These are phyloP conservation scores for Escallonia rubra DNA, from an alignment of 129 eudicot species.

Conservation along the genomic window DNA sequence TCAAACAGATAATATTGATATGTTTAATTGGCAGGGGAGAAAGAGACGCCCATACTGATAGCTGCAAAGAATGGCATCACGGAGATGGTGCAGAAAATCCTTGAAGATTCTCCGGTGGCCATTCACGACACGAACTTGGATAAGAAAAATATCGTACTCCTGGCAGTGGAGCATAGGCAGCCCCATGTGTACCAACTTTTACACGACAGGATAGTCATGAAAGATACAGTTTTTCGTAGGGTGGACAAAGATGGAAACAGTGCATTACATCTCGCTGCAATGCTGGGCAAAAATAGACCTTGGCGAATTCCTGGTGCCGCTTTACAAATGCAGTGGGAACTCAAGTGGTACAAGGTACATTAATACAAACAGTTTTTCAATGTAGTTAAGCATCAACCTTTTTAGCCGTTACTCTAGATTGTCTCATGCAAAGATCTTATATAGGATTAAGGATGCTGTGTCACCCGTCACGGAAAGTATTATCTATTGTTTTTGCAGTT, in stretches of 20 bases:
- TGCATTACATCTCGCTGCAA: conserved; percentile 21
- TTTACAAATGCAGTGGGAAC: conserved; percentile 17
- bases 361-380: too few relatives aligned
- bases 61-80: conserved; percentile 13
- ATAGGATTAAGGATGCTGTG: too few relatives aligned
- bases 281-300: not conserved
- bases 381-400: not conserved
- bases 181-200: conserved; percentile 10
- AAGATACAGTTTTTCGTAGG: conserved; percentile 2
- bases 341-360: conserved; percentile 23
- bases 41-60: conserved; percentile 15
- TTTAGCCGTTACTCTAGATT: too few relatives aligned
- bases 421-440: too few relatives aligned
- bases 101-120: conserved; percentile 16
- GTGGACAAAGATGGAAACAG: conserved; percentile 14
- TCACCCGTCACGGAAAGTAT: not conserved
- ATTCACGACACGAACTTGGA: conserved; percentile 10
- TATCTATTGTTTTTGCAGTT: not conserved
- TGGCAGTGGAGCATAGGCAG: conserved; percentile 21
- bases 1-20: too few relatives aligned
- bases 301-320: conserved; percentile 25
- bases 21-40: not conserved
- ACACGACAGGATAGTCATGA: not conserved
- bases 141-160: conserved; percentile 9
- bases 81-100: conserved; percentile 22